Evolutionary conservation across 2,329 filamentous ascomycete genomes (phyloP), one percentile per base, ranked within the genome.

Genomic region (Aspergillaceae sp.): DNA sequence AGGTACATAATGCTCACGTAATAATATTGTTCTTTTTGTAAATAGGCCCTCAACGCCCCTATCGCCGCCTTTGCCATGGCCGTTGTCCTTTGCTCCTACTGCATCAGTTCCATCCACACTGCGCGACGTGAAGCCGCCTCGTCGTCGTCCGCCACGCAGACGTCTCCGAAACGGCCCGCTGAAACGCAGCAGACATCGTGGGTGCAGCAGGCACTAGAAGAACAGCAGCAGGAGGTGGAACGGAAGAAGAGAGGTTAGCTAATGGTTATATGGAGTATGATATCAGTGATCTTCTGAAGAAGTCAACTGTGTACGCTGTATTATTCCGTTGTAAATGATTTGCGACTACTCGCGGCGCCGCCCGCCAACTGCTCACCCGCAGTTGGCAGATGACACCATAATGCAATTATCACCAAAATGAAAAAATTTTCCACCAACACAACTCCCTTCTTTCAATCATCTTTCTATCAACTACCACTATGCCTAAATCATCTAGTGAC

Each of bases 101-200:
- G 80, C 29, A 69, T 82, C 43, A 82, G 76, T 6, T 82, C 78
- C 27, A 86, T 86, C 51, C 72, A 75, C 49, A 77, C 80, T 27
- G 83, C 83, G 2, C 83, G 84, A 55, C 71, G 76, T 41, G 84
- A 85, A 52, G 82, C 82, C 0, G 74, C 79, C 50, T 76, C 79
- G 44, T 40, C 48, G 1, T 19, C 19, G 19, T 19, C 19, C 19
- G 19, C 19, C 19, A 19, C 19, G 19, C 19, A 19, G 19, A 19
- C 19, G 19, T 19, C 57, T 78, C 28, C 11, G 29, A 10, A 29
- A 27, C 54, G 59, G 38, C 43, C 50, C 7, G 57, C 59, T 0
- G 65, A 62, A 63, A 52, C 64, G 9, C 59, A 59, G 43, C 55
- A 59, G 46, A 62, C 61, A 41, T 58, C 59, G 0, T 65, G 63